phyloP scores from a whole-genome alignment of 768 basidiomycete genomes.

The Lactarius sp. region DNA sequence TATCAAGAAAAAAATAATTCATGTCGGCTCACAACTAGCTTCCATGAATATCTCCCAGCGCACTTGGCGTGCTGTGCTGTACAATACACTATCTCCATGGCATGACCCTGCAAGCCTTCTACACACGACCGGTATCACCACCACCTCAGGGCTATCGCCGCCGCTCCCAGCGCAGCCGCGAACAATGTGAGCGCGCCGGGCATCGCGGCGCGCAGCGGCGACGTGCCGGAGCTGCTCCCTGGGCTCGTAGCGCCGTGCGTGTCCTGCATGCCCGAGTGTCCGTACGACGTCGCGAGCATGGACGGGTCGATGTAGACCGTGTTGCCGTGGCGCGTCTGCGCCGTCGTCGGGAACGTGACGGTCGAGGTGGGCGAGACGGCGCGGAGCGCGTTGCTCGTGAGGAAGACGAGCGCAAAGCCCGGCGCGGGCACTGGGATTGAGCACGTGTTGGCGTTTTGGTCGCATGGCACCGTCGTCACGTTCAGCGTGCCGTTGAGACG shows the following conservation, averaged over 20 bases:
- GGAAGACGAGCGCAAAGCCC: constrained; percentile 70
- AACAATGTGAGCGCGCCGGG: neutral
- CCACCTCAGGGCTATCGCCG: neutral
- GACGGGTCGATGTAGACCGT: constrained; percentile 52
- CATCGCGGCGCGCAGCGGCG: neutral
- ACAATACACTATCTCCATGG: no score
- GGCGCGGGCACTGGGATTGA: constrained; percentile 62
- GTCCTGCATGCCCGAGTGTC: constrained; percentile 35
- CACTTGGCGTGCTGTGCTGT: no score
- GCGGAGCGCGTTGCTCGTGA: constrained; percentile 40
- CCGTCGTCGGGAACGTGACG: constrained; percentile 45
- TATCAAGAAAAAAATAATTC: no score
- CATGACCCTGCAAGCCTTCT: no score
- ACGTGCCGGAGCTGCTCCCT: neutral
- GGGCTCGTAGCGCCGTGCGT: constrained; percentile 36
- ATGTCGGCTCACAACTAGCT: no score
- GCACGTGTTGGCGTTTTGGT: constrained; percentile 50
- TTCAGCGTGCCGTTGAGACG: constrained; percentile 52
- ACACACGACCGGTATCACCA: neutral
- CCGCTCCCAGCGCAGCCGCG: constrained; percentile 3
- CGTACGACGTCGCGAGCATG: constrained; percentile 62
- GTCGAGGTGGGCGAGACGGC: constrained; percentile 39
- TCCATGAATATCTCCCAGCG: no score
- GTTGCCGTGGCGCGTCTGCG: constrained; percentile 46
- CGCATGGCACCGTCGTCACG: constrained; percentile 58